Conservation (phyloP, 1,139 yeast species). For the Lodderomyces jiufengensis region DNA sequence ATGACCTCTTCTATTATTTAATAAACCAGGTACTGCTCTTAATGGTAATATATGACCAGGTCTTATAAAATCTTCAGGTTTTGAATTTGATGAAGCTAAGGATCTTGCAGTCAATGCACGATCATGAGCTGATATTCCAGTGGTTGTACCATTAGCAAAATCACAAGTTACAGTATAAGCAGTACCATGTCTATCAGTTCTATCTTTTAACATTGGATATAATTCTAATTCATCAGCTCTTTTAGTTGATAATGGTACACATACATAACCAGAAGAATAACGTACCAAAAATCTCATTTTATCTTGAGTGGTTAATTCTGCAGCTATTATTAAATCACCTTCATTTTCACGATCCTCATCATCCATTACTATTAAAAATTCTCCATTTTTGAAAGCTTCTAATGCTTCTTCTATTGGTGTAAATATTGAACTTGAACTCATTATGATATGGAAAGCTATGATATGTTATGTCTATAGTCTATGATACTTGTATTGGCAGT, state of each 20-base stretch:
- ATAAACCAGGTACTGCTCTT: constrained; percentile 85
- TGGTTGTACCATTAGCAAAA: constrained; percentile 81
- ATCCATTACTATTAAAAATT: constrained; percentile 91
- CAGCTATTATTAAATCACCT: constrained; percentile 94
- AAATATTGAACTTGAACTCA: constrained; percentile 7
- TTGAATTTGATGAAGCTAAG: constrained; percentile 59
- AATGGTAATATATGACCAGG: constrained; percentile 96
- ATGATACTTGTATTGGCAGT: no score
- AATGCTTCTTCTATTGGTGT: constrained; percentile 52
- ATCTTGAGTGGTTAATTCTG: constrained; percentile 70
- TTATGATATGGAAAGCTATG: no score
- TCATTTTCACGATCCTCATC: constrained; percentile 96
- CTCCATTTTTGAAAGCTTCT: constrained; percentile 79
- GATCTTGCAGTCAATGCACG: constrained; percentile 77
- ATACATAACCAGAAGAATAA: constrained; percentile 86
- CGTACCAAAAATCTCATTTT: constrained; percentile 95
- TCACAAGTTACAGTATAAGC: constrained; percentile 96
- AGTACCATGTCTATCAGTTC: constrained; percentile 88
- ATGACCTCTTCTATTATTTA: constrained; percentile 85
- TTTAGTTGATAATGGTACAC: constrained; percentile 79
- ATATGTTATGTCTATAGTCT: no score
- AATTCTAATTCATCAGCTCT: constrained; percentile 78
- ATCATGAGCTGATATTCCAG: constrained; percentile 95
- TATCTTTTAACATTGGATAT: constrained; percentile 67
- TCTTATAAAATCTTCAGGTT: constrained; percentile 66